A percentile compares a stretch with the other conserved stretches of the same genome.
These are phyloP conservation scores for Pythium vanterpoolii DNA, from an alignment of 352 stramenopile genomes.

Conservation along the genomic window DNA sequence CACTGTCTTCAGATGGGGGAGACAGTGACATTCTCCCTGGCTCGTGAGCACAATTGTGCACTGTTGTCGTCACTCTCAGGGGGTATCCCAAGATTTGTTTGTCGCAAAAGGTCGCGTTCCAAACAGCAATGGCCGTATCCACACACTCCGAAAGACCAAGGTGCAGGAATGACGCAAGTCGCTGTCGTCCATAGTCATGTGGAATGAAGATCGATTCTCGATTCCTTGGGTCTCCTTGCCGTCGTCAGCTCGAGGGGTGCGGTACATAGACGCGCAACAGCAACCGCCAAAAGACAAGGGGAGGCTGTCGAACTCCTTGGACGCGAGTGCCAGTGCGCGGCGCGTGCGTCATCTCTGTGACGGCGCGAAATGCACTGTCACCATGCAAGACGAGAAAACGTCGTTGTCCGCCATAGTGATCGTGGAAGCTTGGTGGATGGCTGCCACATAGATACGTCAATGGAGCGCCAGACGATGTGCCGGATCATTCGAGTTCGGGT, in stretches of 20 bases:
- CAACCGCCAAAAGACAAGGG: not conserved
- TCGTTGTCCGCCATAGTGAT: too few relatives aligned
- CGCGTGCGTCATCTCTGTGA: conserved; percentile 14
- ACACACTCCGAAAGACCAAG: too few relatives aligned
- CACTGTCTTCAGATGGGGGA: too few relatives aligned
- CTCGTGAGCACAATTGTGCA: too few relatives aligned
- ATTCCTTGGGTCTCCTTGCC: not conserved
- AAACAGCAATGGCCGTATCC: not conserved
- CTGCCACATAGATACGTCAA: not conserved
- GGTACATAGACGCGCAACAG: conserved; percentile 5
- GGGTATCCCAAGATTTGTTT: too few relatives aligned
- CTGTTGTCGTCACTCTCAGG: too few relatives aligned
- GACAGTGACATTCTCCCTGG: not conserved
- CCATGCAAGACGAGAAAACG: not conserved
- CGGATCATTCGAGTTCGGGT: not conserved
- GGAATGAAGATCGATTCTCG: not conserved
- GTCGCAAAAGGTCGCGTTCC: too few relatives aligned
- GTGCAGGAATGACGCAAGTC: too few relatives aligned
- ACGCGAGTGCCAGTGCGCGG: conserved; percentile 4
- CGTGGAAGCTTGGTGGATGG: too few relatives aligned
- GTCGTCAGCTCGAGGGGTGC: conserved; percentile 7
- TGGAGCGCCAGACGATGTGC: not conserved
- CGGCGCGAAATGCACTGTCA: not conserved
- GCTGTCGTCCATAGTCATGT: too few relatives aligned
- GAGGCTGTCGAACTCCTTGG: not conserved